phyloP scores from a whole-genome alignment of 139 green algal genomes.

The Chlorella sp. region DNA sequence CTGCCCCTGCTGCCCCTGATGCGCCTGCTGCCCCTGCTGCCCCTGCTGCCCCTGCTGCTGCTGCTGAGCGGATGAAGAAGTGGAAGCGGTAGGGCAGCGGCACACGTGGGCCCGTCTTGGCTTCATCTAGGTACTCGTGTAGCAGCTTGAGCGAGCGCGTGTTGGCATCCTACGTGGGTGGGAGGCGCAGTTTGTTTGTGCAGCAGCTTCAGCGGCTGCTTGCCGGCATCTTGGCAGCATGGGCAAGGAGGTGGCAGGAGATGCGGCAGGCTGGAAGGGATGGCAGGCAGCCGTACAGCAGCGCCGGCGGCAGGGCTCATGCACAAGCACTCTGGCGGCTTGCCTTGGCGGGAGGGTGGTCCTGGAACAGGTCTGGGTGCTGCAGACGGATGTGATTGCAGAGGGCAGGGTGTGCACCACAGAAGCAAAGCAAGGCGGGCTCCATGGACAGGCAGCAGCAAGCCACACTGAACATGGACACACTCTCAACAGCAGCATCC shows the following conservation, averaged over 20 bases:
- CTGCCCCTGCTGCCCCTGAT: neutral
- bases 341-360: conserved; percentile 40
- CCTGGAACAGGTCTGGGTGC: conserved; percentile 74
- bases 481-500: no score
- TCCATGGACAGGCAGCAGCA: no score
- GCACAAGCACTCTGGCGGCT: no score
- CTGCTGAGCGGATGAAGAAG: conserved; percentile 54
- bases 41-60: neutral
- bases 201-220: neutral
- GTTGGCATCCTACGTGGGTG: conserved; percentile 52
- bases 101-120: conserved; percentile 29
- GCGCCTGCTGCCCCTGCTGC: neutral
- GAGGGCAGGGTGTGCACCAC: no score
- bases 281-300: no score
- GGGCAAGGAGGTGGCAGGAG: no score
- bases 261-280: no score
- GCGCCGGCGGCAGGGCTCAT: no score
- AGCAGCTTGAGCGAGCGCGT: conserved; percentile 74
- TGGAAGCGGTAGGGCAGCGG: conserved; percentile 62
- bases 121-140: conserved; percentile 61
- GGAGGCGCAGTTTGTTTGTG: neutral
- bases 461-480: no score
- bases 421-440: no score
- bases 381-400: no score
- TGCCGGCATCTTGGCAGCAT: no score